phyloP scores from a whole-genome alignment of 1,284 basidiomycete genomes.

The Cystobasidiaceae sp. region DNA sequence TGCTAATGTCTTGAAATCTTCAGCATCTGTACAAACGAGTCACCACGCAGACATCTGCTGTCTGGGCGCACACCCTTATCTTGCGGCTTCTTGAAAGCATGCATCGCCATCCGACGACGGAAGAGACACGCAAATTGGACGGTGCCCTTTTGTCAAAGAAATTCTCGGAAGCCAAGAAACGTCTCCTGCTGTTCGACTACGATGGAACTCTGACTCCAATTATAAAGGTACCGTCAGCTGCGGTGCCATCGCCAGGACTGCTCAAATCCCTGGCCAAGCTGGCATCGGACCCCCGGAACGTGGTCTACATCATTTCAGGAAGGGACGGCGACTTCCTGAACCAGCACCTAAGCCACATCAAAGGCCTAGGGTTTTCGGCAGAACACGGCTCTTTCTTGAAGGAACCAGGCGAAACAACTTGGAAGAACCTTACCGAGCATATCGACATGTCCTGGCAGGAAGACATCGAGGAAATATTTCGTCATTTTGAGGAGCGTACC shows the following conservation, averaged over 20 bases:
- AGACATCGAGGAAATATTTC: conserved; percentile 91
- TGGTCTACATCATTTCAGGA: conserved; percentile 96
- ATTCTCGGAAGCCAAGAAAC: conserved; percentile 70
- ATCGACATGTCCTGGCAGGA: conserved; percentile 98
- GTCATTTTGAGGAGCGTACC: conserved; percentile 56
- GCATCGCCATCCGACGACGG: conserved; percentile 71
- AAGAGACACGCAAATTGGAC: conserved; percentile 80
- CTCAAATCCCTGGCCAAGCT: conserved; percentile 69
- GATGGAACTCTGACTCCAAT: conserved; percentile 97
- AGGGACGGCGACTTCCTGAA: conserved; percentile 91
- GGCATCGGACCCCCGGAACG: conserved; percentile 71
- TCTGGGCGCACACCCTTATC: conserved; percentile 86
- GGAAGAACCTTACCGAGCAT: conserved; percentile 82
- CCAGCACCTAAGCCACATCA: conserved; percentile 81
- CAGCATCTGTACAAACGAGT: conserved; percentile 69
- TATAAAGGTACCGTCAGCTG: conserved; percentile 86
- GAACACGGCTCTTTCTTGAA: conserved; percentile 94
- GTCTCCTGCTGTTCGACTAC: conserved; percentile 93
- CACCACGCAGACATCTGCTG: conserved; percentile 87
- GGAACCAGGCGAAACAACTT: conserved; percentile 61
- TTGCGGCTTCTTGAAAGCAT: conserved; percentile 83
- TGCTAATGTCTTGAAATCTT: background rate
- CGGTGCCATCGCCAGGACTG: conserved; percentile 71
- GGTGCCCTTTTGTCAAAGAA: conserved; percentile 58
- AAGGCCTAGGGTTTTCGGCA: conserved; percentile 80